Evolutionary conservation across 306 rosid species (phyloP), one percentile per base, ranked within the genome.

Genomic region (Dryas octopetala): DNA sequence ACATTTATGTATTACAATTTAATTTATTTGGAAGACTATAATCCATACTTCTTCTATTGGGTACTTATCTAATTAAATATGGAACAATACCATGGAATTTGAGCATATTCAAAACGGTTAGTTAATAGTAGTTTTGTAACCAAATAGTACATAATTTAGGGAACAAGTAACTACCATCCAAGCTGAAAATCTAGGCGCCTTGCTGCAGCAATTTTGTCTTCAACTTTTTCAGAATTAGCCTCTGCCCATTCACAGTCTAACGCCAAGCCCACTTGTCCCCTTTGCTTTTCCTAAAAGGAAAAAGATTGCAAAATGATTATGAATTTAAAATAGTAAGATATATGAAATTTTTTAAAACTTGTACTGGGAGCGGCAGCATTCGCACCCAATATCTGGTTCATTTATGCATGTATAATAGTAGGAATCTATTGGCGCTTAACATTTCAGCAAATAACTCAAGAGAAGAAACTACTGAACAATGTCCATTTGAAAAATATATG

Each of bases 161-260:
- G 65, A 67, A 71, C 4, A 54, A 53, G 64, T 44, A 68, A 67
- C 32, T 87, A 94, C 98, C 98, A 94, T 82, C 98, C 98, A 62
- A 91, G 32, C 70, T 94, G 96, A 87, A 94, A 94, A 86, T 94
- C 97, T 81, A 94, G 80, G 83, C 97, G 94, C 86, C 94, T 88
- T 68, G 87, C 85, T 32, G 97, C 92, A 58, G 98, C 98, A 19
- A 76, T 59, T 83, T 72, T 80, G 78, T 93, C 98, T 84, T 91
- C 96, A 74, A 59, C 78, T 69, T 67, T 89, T 62, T 87, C 89
- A 52, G 97, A 91, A 79, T 94, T 88, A 78, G 97, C 75, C 83
- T 94, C 98, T 41, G 98, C 87, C 98, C 98, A 91, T 88, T 94
- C 97, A 74, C 97, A 89, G 82, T 94, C 98, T 74, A 88, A 80